Evolutionary conservation across 352 stramenopile species (phyloP), one percentile per base, ranked within the genome.

Genomic region (Phytophthora fragariaefolia): DNA sequence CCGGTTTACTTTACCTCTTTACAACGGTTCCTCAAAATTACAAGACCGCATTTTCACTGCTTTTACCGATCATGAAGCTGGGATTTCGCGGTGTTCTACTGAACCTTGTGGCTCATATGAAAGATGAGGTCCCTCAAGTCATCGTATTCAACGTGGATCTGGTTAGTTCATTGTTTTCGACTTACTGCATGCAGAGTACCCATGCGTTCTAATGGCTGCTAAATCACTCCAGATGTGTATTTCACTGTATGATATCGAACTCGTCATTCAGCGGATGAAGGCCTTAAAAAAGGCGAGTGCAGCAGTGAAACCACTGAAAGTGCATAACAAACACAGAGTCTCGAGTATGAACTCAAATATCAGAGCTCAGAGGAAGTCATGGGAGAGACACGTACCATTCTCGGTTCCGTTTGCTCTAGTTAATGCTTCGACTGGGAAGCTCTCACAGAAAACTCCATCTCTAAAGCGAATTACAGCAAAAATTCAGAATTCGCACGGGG

Each of bases 241-340:
- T 32, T 58, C 50, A 13, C 12, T 57, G 1, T 45, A 57, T 23
- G 50, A 46, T 47, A 36, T 57, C 23, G 50, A 57, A 30, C 2
- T 34, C 10, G 34, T 57, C 28, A 22, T 46, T 32, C 18, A 22
- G 12, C 50, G 50, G 30, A 22, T 57, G 17, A 57, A 57, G 20
- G 6, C 1, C 6, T 17, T 46, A 24, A 47, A 23, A 23, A 46
- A 22, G 26, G 42, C 46, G 8, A 47, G 42, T 20, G 2, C 3
- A 7, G 9, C 20, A 34, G 50, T 30, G 22, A 46, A 20, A 18
- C n/a, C 40, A 26, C 7, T 26, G 20, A 42, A 1, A n/a, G 34
- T 42, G 1, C 34, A 18, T 18, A 20, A 15, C 34, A 42, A 42
- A 15, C 34, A 42, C 13, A 42, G 34, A 15, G 18, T 18, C 34